Evolutionary conservation across 306 rosid species (phyloP).

Genomic region (Oemleria cerasiformis): DNA sequence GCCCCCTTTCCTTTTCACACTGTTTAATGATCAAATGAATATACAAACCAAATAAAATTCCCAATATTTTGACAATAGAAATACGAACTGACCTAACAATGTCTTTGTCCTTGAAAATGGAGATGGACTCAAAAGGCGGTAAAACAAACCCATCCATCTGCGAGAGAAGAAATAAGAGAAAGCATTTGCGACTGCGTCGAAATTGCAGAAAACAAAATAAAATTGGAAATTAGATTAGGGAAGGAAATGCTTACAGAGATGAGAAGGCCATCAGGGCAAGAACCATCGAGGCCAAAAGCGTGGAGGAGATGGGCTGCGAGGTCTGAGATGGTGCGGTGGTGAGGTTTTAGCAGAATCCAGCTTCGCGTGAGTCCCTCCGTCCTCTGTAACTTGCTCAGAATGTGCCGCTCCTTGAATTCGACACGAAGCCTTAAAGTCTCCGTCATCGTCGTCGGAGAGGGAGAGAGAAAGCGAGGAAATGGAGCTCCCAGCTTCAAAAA

Average conservation of each 20-base stretch:
- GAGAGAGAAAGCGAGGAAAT: background rate
- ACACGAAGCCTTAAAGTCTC: conserved; percentile 66
- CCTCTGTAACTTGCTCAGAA: conserved; percentile 54
- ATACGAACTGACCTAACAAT: conserved; percentile 54
- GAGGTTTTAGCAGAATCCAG: conserved; percentile 80
- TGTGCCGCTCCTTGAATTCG: conserved; percentile 45
- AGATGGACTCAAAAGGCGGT: conserved; percentile 81
- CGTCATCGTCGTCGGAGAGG: conserved; percentile 39
- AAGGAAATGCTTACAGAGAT: conserved; percentile 48
- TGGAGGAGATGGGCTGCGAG: conserved; percentile 46
- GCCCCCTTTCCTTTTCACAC: conserved; percentile 62
- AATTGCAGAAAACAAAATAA: too few relatives aligned
- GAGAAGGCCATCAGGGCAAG: conserved; percentile 66
- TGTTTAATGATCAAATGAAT: conserved; percentile 21
- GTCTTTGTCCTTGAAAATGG: conserved; percentile 80
- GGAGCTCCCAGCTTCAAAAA: background rate
- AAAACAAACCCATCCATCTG: conserved; percentile 95
- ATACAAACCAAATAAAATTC: background rate
- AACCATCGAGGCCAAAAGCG: conserved; percentile 52
- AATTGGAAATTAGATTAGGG: background rate
- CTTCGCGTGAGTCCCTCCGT: conserved; percentile 58
- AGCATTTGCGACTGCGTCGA: too few relatives aligned
- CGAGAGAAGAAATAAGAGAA: conserved; percentile 5
- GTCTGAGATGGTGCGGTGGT: conserved; percentile 63
- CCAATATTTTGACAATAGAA: background rate